Evolutionary conservation across 2,329 filamentous ascomycete genomes (phyloP).

Genomic region (Grosmannia penicillata): DNA sequence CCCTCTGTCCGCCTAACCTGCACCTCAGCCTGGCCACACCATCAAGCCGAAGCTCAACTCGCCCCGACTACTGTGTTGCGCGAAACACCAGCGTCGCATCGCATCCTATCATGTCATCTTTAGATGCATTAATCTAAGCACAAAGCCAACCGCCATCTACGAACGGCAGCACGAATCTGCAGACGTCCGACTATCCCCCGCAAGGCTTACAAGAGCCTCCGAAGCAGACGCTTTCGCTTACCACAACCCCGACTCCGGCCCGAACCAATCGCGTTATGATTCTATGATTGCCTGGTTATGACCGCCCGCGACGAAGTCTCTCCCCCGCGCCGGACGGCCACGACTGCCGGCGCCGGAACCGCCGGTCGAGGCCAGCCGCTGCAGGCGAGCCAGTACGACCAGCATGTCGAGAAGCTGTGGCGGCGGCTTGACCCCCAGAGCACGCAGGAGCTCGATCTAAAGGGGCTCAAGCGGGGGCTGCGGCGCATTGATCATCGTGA

Average conservation of each 20-base stretch:
- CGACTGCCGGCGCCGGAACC: not conserved
- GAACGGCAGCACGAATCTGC: not conserved
- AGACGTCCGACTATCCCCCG: too few relatives aligned
- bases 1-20: too few relatives aligned
- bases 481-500: slow-evolving; percentile 83
- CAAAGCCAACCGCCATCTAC: not conserved
- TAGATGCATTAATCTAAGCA: too few relatives aligned
- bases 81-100: too few relatives aligned
- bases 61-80: too few relatives aligned
- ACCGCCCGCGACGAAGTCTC: slow-evolving; percentile 2
- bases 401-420: slow-evolving; percentile 76
- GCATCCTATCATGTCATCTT: too few relatives aligned
- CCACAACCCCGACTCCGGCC: too few relatives aligned
- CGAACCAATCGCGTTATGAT: not conserved
- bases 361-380: not conserved
- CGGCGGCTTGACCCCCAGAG: slow-evolving; percentile 60
- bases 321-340: not conserved
- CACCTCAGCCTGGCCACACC: too few relatives aligned
- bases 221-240: too few relatives aligned
- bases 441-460: slow-evolving; percentile 69
- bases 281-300: slow-evolving; percentile 3
- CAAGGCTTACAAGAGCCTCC: not conserved
- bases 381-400: slow-evolving; percentile 60
- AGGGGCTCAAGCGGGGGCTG: slow-evolving; percentile 71
- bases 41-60: too few relatives aligned